These are phyloP conservation scores for Umbelopsis isabellina DNA, from an alignment of 192 early-diverging fungal species.

Conservation along the genomic window DNA sequence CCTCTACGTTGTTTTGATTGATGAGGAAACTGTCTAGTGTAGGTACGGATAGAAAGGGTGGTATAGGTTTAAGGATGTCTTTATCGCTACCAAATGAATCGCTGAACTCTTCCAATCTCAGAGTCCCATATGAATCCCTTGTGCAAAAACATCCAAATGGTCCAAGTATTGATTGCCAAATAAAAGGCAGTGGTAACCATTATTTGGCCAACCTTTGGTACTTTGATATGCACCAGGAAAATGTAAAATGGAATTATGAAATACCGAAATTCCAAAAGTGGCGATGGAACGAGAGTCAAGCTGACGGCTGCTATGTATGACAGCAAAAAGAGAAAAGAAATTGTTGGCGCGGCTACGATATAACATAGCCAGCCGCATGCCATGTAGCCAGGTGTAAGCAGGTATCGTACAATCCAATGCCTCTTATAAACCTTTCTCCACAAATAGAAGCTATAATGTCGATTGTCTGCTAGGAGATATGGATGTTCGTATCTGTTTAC, in stretches of 20 bases:
- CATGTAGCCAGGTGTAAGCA: conserved; percentile 69
- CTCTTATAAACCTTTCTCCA: conserved; percentile 80
- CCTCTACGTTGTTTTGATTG: too few species aligned
- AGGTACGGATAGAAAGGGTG: too few species aligned
- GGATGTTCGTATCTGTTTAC: conserved; percentile 80
- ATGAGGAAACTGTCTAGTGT: too few species aligned
- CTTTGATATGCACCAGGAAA: conserved; percentile 66
- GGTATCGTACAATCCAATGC: conserved; percentile 58
- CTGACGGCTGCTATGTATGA: conserved; percentile 56
- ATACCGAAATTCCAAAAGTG: conserved; percentile 94
- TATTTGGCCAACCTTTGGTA: conserved; percentile 27
- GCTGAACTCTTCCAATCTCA: conserved; percentile 68
- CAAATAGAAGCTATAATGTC: conserved; percentile 95
- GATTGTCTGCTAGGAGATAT: conserved; percentile 92
- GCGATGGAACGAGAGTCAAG: conserved; percentile 83
- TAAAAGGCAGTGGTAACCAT: conserved; percentile 55
- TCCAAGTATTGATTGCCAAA: conserved; percentile 62
- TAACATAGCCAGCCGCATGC: conserved; percentile 43
- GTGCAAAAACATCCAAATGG: conserved; percentile 76
- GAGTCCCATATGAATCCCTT: conserved; percentile 76
- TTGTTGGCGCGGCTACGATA: conserved; percentile 36
- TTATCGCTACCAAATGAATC: conserved; percentile 90
- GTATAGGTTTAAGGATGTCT: too few species aligned
- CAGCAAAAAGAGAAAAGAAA: conserved; percentile 57
- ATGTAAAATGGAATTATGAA: conserved; percentile 88